A percentile compares a stretch with the other conserved stretches of the same genome.
These are phyloP conservation scores for Globisporangium okanoganense DNA, from an alignment of 352 stramenopile species.

Conservation along the genomic window DNA sequence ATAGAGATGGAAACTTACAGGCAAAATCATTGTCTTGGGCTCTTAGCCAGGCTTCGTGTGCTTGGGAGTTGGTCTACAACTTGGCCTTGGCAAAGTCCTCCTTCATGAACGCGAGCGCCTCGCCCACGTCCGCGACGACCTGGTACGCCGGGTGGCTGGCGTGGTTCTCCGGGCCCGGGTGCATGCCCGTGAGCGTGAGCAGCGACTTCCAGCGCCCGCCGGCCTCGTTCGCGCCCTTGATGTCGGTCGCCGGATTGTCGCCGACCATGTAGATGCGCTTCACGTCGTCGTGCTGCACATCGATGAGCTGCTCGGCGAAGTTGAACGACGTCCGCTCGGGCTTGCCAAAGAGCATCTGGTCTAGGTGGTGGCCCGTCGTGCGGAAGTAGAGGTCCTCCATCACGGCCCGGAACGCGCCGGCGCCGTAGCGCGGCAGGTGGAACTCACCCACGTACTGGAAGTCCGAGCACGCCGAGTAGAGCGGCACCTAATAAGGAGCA, in stretches of 20 bases:
- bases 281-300: slow-evolving; percentile 58
- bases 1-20: background rate
- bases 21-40: background rate
- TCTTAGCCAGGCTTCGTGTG: background rate
- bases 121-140: slow-evolving; percentile 66
- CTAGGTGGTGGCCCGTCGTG: slow-evolving; percentile 71
- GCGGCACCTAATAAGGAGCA: slow-evolving; percentile 20
- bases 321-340: slow-evolving; percentile 69
- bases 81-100: slow-evolving; percentile 43
- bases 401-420: slow-evolving; percentile 74
- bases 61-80: background rate
- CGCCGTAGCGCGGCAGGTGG: slow-evolving; percentile 76
- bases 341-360: slow-evolving; percentile 79
- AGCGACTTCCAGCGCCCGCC: slow-evolving; percentile 82
- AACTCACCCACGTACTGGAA: slow-evolving; percentile 88
- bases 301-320: slow-evolving; percentile 76
- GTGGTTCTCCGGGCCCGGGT: slow-evolving; percentile 65
- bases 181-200: slow-evolving; percentile 81
- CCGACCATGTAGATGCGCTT: slow-evolving; percentile 85
- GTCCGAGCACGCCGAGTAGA: slow-evolving; percentile 86
- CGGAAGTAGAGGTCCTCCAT: slow-evolving; percentile 71
- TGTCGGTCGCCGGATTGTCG: slow-evolving; percentile 81
- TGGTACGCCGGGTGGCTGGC: slow-evolving; percentile 56
- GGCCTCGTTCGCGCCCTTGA: slow-evolving; percentile 71
- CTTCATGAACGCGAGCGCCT: slow-evolving; percentile 76